Percentiles rank a stretch among this genome's conserved stretches.
phyloP scores from a whole-genome alignment of 345 rosid genomes.

The Psidium guajava region DNA sequence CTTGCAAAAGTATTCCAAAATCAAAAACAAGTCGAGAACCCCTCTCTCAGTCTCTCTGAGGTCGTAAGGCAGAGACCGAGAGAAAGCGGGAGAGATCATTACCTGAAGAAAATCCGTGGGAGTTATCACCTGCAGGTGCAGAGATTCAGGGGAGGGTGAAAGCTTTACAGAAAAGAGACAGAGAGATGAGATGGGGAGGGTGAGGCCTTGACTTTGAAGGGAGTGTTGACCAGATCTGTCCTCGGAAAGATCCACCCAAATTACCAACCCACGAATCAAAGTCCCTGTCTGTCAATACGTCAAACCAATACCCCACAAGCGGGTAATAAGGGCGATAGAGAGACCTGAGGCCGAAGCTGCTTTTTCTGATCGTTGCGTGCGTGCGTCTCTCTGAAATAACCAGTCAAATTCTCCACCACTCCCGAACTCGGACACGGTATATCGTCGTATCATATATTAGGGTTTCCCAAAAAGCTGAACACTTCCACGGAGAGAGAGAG shows the following conservation, averaged over 20 bases:
- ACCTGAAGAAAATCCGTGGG: not conserved
- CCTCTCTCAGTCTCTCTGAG: not conserved
- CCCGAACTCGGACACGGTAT: not conserved
- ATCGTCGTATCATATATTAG: not conserved
- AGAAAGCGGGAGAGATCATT: not conserved
- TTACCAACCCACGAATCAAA: slow-evolving; percentile 6
- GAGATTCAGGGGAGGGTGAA: not conserved
- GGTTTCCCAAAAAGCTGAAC: not conserved
- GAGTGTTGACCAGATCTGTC: slow-evolving; percentile 21
- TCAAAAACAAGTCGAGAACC: not conserved
- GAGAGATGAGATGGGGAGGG: not conserved
- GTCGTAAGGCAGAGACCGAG: not conserved
- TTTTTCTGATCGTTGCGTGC: not conserved
- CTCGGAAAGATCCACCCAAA: slow-evolving; percentile 26
- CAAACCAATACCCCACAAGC: not conserved
- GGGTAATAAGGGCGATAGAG: not conserved
- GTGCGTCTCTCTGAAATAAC: not conserved
- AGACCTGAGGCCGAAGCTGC: not conserved
- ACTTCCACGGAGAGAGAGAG: not conserved
- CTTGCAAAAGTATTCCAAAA: not conserved
- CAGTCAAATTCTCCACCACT: not conserved
- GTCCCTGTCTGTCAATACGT: not conserved
- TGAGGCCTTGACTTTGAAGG: slow-evolving; percentile 1
- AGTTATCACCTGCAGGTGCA: slow-evolving; percentile 2
- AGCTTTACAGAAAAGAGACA: not conserved